Conservation (phyloP, 75 land plant genomes). For the Sequoiadendron giganteum region DNA sequence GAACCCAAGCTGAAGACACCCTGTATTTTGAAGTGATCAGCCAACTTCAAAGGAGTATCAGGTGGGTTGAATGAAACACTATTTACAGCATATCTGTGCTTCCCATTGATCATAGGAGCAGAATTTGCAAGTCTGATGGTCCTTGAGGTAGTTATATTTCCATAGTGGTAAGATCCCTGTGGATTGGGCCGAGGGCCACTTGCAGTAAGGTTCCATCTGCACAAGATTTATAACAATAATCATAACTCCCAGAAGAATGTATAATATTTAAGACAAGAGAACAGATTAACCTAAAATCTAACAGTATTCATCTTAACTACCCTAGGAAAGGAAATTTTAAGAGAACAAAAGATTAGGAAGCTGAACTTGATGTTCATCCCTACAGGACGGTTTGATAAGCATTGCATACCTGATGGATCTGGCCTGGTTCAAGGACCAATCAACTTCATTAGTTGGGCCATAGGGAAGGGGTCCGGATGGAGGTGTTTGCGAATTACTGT, state of each 20-base stretch:
- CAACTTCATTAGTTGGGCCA: conserved; percentile 71
- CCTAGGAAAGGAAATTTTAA: not conserved
- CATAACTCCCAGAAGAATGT: conserved; percentile 3
- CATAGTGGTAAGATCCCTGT: conserved; percentile 94
- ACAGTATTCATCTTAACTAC: not conserved
- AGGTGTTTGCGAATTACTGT: conserved; percentile 43
- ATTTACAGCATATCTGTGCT: conserved; percentile 83
- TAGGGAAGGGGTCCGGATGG: conserved; percentile 58
- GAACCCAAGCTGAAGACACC: conserved; percentile 67
- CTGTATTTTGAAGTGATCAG: conserved; percentile 70
- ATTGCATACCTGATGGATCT: conserved; percentile 40
- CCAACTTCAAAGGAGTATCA: conserved; percentile 82
- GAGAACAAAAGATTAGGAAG: not conserved
- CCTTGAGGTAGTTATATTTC: conserved; percentile 52
- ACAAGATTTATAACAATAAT: not conserved
- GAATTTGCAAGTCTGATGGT: conserved; percentile 73
- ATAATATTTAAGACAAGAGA: not conserved
- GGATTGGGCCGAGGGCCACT: conserved; percentile 94
- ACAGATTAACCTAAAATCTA: too few relatives aligned
- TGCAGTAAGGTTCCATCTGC: conserved; percentile 84
- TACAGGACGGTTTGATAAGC: not conserved
- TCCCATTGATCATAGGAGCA: conserved; percentile 58
- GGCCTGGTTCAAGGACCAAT: conserved; percentile 74
- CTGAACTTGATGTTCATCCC: not conserved
- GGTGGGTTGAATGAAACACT: conserved; percentile 61